Percentiles rank a stretch among this genome's conserved stretches.
Evolutionary conservation across 768 basidiomycete genomes (phyloP).

Genomic region (Auriscalpium microsporum): DNA sequence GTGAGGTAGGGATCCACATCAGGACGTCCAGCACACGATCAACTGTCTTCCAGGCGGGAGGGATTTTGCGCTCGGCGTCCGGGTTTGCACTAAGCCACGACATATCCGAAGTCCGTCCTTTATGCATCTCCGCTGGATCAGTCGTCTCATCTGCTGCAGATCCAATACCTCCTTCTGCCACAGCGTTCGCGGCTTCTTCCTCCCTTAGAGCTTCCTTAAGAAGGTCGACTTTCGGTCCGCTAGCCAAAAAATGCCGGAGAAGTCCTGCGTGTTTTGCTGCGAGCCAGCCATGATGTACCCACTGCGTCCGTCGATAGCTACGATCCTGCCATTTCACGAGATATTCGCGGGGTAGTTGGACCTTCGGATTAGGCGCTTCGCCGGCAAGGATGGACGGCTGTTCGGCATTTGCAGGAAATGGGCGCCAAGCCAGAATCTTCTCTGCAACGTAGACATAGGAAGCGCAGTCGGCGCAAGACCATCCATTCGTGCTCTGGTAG

Average conservation of each 20-base stretch:
- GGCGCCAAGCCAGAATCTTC: slow-evolving; percentile 88
- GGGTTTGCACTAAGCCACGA: slow-evolving; percentile 34
- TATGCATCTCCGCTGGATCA: slow-evolving; percentile 11
- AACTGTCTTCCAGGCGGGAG: slow-evolving; percentile 77
- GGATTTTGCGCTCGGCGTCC: slow-evolving; percentile 70
- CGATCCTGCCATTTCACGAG: slow-evolving; percentile 82
- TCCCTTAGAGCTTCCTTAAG: slow-evolving; percentile 37
- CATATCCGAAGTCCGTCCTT: slow-evolving; percentile 2
- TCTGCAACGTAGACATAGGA: slow-evolving; percentile 66
- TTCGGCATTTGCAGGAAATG: slow-evolving; percentile 57
- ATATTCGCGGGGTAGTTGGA: slow-evolving; percentile 76
- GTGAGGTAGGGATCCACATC: slow-evolving; percentile 41
- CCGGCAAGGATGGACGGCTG: slow-evolving; percentile 38
- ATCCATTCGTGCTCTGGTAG: slow-evolving; percentile 48
- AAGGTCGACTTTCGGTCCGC: slow-evolving; percentile 63
- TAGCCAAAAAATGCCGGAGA: slow-evolving; percentile 67
- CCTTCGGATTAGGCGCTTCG: slow-evolving; percentile 44
- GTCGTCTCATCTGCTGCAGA: slow-evolving; percentile 19
- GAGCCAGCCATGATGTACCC: slow-evolving; percentile 94
- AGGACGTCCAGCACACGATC: slow-evolving; percentile 84
- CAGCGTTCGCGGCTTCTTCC: slow-evolving; percentile 18
- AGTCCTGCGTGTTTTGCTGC: slow-evolving; percentile 54
- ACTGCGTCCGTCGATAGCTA: slow-evolving; percentile 72
- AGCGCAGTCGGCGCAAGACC: slow-evolving; percentile 73
- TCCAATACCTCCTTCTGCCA: slow-evolving; percentile 32